Conservation (phyloP, 2,329 filamentous ascomycete species). For the Exophiala lecanii-corni region DNA sequence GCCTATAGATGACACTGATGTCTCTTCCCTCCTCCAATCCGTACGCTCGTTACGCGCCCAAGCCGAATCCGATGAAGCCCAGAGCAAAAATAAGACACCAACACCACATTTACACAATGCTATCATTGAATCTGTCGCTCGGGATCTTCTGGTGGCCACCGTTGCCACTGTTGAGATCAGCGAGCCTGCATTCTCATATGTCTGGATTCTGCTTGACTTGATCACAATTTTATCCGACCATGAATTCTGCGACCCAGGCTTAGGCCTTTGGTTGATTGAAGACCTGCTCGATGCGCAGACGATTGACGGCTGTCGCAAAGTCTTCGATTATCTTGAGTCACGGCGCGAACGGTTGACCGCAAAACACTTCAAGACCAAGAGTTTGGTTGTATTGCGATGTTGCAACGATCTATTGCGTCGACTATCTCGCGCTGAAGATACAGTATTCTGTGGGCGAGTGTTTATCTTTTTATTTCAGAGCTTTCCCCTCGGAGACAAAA, state of each 20-base stretch:
- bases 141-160: conserved; percentile 72
- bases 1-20: conserved; percentile 18
- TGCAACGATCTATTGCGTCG: conserved; percentile 94
- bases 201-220: conserved; percentile 94
- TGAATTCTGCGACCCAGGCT: conserved; percentile 65
- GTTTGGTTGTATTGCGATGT: conserved; percentile 81
- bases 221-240: conserved; percentile 82
- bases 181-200: conserved; percentile 69
- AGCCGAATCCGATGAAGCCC: conserved; percentile 22
- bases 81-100: conserved; percentile 26
- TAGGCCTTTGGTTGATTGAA: conserved; percentile 87
- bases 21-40: conserved; percentile 19
- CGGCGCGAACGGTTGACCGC: conserved; percentile 82
- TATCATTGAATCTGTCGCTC: conserved; percentile 76
- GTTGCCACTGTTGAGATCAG: conserved; percentile 72
- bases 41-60: conserved; percentile 13
- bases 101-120: conserved; percentile 55
- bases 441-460: conserved; percentile 92
- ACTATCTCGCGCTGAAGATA: conserved; percentile 92
- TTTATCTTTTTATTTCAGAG: conserved; percentile 99
- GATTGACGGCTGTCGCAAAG: conserved; percentile 80
- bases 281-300: conserved; percentile 95
- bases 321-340: conserved; percentile 95
- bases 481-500: conserved; percentile 93
- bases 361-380: conserved; percentile 73